Percentiles rank a stretch among this genome's conserved stretches.
phyloP scores from a whole-genome alignment of 352 stramenopile species.

The Elongisporangium prolatum region DNA sequence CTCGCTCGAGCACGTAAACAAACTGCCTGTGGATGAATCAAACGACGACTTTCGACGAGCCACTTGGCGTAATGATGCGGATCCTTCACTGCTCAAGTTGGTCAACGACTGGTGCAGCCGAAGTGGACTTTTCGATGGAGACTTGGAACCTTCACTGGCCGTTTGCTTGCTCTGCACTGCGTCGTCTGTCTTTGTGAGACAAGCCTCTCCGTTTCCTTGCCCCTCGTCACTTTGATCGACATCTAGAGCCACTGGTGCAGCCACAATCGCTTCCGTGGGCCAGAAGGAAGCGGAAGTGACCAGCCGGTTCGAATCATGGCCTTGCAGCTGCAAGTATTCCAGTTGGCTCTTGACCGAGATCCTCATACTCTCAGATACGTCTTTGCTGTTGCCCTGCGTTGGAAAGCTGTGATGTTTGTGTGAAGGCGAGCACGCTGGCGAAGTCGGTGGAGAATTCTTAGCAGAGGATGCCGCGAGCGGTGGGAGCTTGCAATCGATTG shows the following conservation, averaged over 20 bases:
- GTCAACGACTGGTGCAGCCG: background rate
- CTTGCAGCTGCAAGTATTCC: background rate
- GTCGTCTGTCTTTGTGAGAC: background rate
- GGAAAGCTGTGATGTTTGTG: background rate
- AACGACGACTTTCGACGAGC: conserved; percentile 1
- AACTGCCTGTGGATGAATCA: background rate
- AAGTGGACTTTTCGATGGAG: background rate
- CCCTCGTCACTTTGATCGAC: background rate
- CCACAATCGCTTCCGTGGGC: background rate
- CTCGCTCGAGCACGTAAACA: background rate
- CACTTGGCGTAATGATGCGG: background rate
- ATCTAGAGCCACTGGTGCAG: background rate
- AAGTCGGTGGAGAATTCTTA: background rate
- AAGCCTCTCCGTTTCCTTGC: background rate
- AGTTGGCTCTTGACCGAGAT: background rate
- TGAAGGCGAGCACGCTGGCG: background rate
- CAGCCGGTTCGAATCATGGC: background rate
- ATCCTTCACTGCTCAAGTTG: background rate
- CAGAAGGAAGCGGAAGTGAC: background rate
- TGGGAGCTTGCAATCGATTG: background rate
- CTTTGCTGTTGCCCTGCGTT: background rate
- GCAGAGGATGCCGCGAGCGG: background rate
- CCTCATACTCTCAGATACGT: background rate
- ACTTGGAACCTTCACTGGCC: background rate
- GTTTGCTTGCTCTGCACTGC: background rate